phyloP scores from a whole-genome alignment of 306 rosid genomes.

The Vigna reflexopilosa region DNA sequence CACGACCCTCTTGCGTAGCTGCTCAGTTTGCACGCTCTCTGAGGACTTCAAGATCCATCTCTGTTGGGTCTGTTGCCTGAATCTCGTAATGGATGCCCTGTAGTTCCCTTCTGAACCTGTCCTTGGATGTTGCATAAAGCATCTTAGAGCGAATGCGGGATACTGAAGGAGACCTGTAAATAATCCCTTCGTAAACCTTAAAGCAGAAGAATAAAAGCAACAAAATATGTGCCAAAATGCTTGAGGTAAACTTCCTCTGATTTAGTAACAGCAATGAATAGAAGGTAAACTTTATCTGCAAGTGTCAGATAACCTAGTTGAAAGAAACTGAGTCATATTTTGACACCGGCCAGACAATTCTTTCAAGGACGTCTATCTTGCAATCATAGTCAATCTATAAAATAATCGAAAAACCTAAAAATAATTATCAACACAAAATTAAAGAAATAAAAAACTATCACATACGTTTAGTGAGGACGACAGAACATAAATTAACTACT shows the following conservation, averaged over 20 bases:
- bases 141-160: conserved; percentile 82
- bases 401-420: conserved; percentile 14
- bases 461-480: neutral
- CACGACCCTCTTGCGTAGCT: conserved; percentile 30
- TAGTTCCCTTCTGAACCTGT: conserved; percentile 79
- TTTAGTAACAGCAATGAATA: conserved; percentile 9
- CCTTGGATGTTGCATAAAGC: conserved; percentile 86
- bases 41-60: conserved; percentile 86
- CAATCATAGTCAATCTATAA: neutral
- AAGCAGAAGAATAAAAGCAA: conserved; percentile 8
- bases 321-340: conserved; percentile 11
- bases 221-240: conserved; percentile 6
- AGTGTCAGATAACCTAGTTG: neutral
- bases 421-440: neutral
- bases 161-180: conserved; percentile 75
- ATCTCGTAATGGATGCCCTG: conserved; percentile 89
- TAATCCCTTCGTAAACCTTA: conserved; percentile 28
- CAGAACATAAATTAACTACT: neutral
- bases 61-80: conserved; percentile 84
- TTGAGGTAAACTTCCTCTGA: neutral
- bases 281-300: neutral
- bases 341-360: neutral
- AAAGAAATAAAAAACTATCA: conserved; percentile 14
- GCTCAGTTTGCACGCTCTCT: conserved; percentile 75
- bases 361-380: conserved; percentile 26